phyloP scores from a whole-genome alignment of 164 flowering plant species.

The Cinnamomum micranthum region DNA sequence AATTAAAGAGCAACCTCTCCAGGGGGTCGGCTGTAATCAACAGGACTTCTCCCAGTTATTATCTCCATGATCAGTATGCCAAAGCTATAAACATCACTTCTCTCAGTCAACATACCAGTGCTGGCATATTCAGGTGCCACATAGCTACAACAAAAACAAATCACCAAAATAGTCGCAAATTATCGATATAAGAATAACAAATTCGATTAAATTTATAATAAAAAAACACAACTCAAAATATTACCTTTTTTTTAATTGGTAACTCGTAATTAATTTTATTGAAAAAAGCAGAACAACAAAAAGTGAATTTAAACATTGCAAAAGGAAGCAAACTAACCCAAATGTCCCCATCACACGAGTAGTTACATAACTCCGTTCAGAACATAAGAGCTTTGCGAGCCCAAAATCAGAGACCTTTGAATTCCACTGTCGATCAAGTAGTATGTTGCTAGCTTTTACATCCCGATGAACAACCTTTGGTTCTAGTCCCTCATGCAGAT shows the following conservation, averaged over 20 bases:
- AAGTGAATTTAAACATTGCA: neutral
- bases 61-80: conserved; percentile 94
- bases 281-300: neutral
- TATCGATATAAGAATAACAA: neutral
- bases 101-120: conserved; percentile 95
- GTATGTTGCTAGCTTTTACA: conserved; percentile 85
- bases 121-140: conserved; percentile 99
- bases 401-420: conserved; percentile 96
- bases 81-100: conserved; percentile 91
- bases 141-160: conserved; percentile 43
- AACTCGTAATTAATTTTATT: neutral
- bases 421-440: conserved; percentile 86
- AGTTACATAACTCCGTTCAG: conserved; percentile 84
- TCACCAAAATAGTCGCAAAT: neutral
- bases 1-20: conserved; percentile 51
- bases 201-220: neutral
- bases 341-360: conserved; percentile 99
- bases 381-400: conserved; percentile 83
- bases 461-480: conserved; percentile 98
- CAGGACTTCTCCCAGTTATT: conserved; percentile 86
- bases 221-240: neutral
- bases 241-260: neutral
- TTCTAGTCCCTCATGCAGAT: conserved; percentile 97
- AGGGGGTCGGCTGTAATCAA: conserved; percentile 72
- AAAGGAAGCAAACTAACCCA: conserved; percentile 55